phyloP scores from a whole-genome alignment of 148 eudicot species.

The Spergularia bocconei region DNA sequence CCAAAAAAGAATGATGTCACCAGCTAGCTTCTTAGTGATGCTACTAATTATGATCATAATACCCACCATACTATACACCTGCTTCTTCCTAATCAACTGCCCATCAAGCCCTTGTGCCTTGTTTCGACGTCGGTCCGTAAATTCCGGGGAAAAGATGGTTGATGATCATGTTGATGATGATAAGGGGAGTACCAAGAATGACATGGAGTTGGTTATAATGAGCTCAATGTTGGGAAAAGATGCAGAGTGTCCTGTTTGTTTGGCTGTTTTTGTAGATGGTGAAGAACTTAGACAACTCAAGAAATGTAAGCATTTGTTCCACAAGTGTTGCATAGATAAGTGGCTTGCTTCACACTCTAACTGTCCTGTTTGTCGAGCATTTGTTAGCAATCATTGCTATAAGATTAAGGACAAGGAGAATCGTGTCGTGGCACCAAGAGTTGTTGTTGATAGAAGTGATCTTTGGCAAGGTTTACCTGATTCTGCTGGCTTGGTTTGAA shows the following conservation, averaged over 20 bases:
- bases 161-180: neutral
- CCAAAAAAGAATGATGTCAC: constrained; percentile 21
- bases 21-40: constrained; percentile 22
- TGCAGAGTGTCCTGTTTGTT: constrained; percentile 31
- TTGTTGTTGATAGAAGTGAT: constrained; percentile 20
- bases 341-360: constrained; percentile 27
- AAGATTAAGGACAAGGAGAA: constrained; percentile 5
- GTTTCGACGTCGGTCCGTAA: constrained; percentile 6
- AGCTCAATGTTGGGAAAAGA: constrained; percentile 21
- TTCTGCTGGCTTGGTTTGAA: constrained; percentile 31
- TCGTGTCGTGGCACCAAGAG: constrained; percentile 6
- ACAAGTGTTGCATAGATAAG: constrained; percentile 28
- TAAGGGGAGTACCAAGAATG: neutral
- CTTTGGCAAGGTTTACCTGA: constrained; percentile 37
- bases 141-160: neutral
- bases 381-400: neutral
- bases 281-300: constrained; percentile 25
- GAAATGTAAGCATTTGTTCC: constrained; percentile 29
- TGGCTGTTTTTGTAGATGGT: constrained; percentile 19
- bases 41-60: constrained; percentile 29
- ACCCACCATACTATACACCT: constrained; percentile 25
- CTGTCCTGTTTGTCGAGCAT: constrained; percentile 32
- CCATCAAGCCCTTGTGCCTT: constrained; percentile 20
- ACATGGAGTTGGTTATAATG: constrained; percentile 22
- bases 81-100: constrained; percentile 30